phyloP scores from a whole-genome alignment of 495 filamentous ascomycete genomes.

The Xylaria intraflava region DNA sequence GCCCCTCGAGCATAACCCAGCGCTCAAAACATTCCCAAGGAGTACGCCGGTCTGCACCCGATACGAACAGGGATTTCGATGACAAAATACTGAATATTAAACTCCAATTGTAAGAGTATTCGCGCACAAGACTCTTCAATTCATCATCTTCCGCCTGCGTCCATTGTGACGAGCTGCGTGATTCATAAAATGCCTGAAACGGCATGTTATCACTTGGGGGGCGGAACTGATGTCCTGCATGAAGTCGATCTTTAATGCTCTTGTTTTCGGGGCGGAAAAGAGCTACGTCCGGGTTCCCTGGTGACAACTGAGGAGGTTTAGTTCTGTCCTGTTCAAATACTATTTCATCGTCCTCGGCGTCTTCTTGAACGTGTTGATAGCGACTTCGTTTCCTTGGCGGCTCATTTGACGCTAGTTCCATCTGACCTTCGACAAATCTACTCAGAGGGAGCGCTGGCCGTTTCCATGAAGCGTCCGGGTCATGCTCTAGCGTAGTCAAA shows the following conservation, averaged over 20 bases:
- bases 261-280: conserved; percentile 88
- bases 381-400: conserved; percentile 71
- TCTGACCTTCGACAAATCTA: conserved; percentile 76
- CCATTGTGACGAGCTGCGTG: conserved; percentile 81
- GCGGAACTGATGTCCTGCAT: conserved; percentile 86
- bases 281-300: conserved; percentile 72
- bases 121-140: conserved; percentile 73
- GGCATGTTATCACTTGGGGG: conserved; percentile 95
- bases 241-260: conserved; percentile 78
- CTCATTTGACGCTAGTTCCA: conserved; percentile 58
- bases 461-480: conserved; percentile 65
- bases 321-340: conserved; percentile 41
- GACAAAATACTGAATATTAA: conserved; percentile 75
- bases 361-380: conserved; percentile 67
- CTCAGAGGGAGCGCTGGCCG: conserved; percentile 74
- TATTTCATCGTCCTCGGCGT: conserved; percentile 52
- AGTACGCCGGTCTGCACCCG: conserved; percentile 81
- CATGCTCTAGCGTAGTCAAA: conserved; percentile 47
- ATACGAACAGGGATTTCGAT: conserved; percentile 66
- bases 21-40: conserved; percentile 99
- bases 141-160: conserved; percentile 83
- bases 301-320: conserved; percentile 41
- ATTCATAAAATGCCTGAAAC: conserved; percentile 80
- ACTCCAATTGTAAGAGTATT: conserved; percentile 96
- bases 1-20: conserved; percentile 82